Percentiles rank a stretch among this genome's conserved stretches.
Evolutionary conservation across 441 rosid genomes (phyloP).

Genomic region (Theobroma grandiflorum): DNA sequence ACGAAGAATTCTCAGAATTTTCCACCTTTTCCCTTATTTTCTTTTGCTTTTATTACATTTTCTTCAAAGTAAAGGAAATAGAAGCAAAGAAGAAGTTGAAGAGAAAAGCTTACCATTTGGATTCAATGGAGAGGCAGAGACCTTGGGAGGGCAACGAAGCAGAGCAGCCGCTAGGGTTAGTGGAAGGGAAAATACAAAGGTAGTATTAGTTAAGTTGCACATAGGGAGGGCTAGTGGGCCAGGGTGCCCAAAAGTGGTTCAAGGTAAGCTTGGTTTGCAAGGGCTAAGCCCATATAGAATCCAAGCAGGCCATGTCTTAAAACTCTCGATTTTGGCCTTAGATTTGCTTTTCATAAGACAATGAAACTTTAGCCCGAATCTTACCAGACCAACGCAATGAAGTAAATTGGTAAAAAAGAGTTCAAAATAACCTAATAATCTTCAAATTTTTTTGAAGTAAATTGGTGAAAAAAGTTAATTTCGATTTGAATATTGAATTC

Average conservation of each 20-base stretch:
- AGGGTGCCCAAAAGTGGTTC: neutral
- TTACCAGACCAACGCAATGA: too few species aligned
- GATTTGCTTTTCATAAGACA: neutral
- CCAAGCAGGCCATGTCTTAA: neutral
- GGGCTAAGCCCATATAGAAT: neutral
- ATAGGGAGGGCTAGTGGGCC: neutral
- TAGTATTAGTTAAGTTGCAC: too few species aligned
- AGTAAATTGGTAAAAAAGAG: neutral
- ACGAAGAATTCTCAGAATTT: neutral
- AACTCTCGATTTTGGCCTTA: neutral
- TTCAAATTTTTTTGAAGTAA: too few species aligned
- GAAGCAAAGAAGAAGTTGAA: neutral
- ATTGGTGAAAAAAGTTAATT: too few species aligned
- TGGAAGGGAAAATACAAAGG: neutral
- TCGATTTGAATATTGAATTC: too few species aligned
- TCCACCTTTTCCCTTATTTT: neutral
- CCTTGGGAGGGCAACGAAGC: neutral
- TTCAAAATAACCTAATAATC: too few species aligned
- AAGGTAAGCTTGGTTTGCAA: neutral
- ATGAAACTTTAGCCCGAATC: too few species aligned
- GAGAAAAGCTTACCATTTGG: neutral
- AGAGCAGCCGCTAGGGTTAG: neutral
- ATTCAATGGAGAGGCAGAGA: neutral
- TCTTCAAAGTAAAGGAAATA: neutral
- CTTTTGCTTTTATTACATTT: neutral